Evolutionary conservation across 1,284 basidiomycete genomes (phyloP).

Genomic region (Anthracocystis walkeri): DNA sequence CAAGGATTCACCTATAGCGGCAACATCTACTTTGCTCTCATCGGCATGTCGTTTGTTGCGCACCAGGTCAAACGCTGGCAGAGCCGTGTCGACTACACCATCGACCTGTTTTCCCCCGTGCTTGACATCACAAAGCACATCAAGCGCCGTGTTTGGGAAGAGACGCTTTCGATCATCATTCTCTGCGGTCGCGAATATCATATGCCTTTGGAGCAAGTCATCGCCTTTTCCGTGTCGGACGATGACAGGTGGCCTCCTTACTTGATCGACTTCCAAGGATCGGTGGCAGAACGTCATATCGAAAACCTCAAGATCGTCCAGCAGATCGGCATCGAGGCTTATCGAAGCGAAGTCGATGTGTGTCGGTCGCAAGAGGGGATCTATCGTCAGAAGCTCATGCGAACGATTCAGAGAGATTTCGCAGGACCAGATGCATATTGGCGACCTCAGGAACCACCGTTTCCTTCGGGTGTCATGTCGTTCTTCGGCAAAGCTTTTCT

Average conservation of each 20-base stretch:
- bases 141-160: slow-evolving; percentile 83
- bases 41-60: slow-evolving; percentile 50
- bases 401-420: slow-evolving; percentile 52
- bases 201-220: slow-evolving; percentile 76
- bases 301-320: slow-evolving; percentile 80
- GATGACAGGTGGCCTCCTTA: slow-evolving; percentile 79
- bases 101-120: slow-evolving; percentile 83
- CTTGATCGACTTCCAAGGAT: slow-evolving; percentile 77
- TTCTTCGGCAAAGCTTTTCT: slow-evolving; percentile 76
- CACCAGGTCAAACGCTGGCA: slow-evolving; percentile 72
- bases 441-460: slow-evolving; percentile 51
- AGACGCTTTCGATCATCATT: slow-evolving; percentile 78
- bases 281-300: slow-evolving; percentile 79
- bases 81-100: slow-evolving; percentile 80
- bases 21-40: slow-evolving; percentile 63
- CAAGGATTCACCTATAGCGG: slow-evolving; percentile 43
- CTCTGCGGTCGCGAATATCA: slow-evolving; percentile 76
- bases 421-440: slow-evolving; percentile 64
- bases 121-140: slow-evolving; percentile 78
- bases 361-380: slow-evolving; percentile 31
- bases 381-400: slow-evolving; percentile 40
- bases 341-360: slow-evolving; percentile 39
- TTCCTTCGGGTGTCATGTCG: slow-evolving; percentile 52
- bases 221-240: slow-evolving; percentile 76
- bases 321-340: slow-evolving; percentile 52